Base-by-base conservation (phyloP, 2,329 filamentous ascomycete species). In the Talaromyces sp. region DNA sequence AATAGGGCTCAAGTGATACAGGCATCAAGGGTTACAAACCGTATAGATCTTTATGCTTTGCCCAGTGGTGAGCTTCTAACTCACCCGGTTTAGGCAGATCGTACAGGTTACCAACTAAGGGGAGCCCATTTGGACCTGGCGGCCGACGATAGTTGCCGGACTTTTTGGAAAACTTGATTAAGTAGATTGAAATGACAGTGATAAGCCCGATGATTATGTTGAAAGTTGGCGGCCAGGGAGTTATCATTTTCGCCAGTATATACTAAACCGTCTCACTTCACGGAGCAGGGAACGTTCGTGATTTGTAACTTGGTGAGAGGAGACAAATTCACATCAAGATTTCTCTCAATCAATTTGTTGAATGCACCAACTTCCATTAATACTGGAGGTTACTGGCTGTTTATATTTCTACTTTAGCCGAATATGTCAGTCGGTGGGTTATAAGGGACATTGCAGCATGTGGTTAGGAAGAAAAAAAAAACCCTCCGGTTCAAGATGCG, bases 51-150 rank as follows among this genome's bases (percentile, higher is more conserved):
- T 79, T 80, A 61, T 78, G 73, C 53, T 80, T 70, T 0, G 75
- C 58, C 77, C 77, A 80, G 56, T 80, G 76, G 17, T 74, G 63
- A 64, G 69, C 76, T 54, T 80, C 78, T 4, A 70, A 71, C 41
- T 62, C 63, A 0, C 71, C 72, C 11, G 69, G 59, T 0, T 72
- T 67, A 0, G 82, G 82, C 17, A 84, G 67, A 63, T 84, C 81
- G 1, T 65, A 62, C 14, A 83, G 63, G 64, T 84, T 84, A 5
- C 82, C 82, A 5, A 84, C 27, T 0, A 84, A 14, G 0, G 80
- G 80, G 5, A 78, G 65, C 0, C 74, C 75, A 43, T 72, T 80
- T 0, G 82, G 82, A 24, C 43, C 43, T 24, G 43, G 43, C 4
- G 43, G 41, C 5, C 41, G 17, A 46, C 6, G 43, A 49, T 49